Evolutionary conservation across 2,329 filamentous ascomycete species (phyloP).

Genomic region (Exophiala sideris): DNA sequence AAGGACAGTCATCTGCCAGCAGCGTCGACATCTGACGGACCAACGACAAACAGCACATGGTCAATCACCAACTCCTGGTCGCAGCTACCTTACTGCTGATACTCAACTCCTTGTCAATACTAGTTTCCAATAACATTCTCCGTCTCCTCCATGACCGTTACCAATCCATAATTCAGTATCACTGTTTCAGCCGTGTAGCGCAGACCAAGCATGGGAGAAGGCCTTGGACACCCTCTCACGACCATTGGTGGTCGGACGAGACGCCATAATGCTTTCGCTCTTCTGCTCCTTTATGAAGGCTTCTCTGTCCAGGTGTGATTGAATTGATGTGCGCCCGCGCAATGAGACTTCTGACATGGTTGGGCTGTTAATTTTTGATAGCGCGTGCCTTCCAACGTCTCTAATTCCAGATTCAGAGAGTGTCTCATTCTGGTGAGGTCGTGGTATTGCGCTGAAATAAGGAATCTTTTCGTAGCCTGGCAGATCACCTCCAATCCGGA

Average conservation of each 20-base stretch:
- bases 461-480: constrained; percentile 18
- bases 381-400: background rate
- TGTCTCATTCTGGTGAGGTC: background rate
- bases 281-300: constrained; percentile 4
- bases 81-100: too few species aligned
- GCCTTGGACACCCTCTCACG: constrained; percentile 7
- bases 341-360: constrained; percentile 17
- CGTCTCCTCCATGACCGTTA: too few species aligned
- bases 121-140: too few species aligned
- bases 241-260: background rate
- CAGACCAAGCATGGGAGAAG: constrained; percentile 3
- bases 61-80: too few species aligned
- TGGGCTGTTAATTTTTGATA: constrained; percentile 1
- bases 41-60: too few species aligned
- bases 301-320: constrained; percentile 16
- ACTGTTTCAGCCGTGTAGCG: too few species aligned
- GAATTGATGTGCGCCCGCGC: constrained; percentile 11
- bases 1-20: too few species aligned
- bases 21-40: too few species aligned
- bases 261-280: background rate
- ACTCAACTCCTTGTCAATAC: too few species aligned
- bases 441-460: constrained; percentile 9
- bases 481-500: constrained; percentile 12
- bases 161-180: too few species aligned
- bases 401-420: background rate